A percentile compares a stretch with the other conserved stretches of the same genome.
Conservation (phyloP, 2,329 filamentous ascomycete genomes). For the Fusarium aywerte region DNA sequence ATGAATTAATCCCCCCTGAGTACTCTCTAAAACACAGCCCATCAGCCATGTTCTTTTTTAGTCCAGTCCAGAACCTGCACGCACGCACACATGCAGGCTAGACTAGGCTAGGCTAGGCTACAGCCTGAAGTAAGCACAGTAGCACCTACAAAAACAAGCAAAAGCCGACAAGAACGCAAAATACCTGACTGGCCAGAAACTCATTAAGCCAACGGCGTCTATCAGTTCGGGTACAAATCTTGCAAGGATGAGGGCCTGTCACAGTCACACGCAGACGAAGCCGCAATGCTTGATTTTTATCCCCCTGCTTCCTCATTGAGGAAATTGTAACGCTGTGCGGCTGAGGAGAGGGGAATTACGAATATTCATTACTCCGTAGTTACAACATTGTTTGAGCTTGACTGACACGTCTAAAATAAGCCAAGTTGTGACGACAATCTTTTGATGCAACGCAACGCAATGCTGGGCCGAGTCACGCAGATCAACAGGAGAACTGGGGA, state of each 20-base stretch:
- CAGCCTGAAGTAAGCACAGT: no score
- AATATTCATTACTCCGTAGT: neutral
- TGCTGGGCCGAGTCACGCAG: neutral
- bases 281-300: neutral
- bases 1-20: slow-evolving; percentile 7
- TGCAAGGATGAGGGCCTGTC: neutral
- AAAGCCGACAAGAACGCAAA: slow-evolving; percentile 14
- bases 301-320: neutral
- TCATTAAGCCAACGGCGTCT: neutral
- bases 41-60: neutral
- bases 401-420: neutral
- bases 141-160: neutral
- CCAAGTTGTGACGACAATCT: neutral
- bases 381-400: neutral
- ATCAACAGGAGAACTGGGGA: neutral
- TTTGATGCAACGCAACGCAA: neutral
- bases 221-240: no score
- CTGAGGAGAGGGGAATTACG: neutral
- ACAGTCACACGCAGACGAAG: neutral
- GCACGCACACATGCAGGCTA: no score
- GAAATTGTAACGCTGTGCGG: neutral
- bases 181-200: slow-evolving; percentile 20
- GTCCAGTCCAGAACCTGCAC: neutral
- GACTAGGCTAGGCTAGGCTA: no score
- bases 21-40: neutral